phyloP scores from a whole-genome alignment of 306 rosid species.

The Trifolium pratense region DNA sequence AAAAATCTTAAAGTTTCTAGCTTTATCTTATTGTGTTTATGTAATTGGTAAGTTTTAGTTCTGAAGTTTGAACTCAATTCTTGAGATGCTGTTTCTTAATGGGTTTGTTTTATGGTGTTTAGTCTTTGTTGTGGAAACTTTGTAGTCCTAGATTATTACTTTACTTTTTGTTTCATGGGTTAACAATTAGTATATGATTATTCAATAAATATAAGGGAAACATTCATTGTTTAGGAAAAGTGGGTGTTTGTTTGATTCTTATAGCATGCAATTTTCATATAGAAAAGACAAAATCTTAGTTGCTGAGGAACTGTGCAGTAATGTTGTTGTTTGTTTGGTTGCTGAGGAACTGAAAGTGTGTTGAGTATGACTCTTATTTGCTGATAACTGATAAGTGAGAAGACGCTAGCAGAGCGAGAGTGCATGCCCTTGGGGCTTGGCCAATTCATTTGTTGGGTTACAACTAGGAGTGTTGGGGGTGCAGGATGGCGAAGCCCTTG shows the following conservation, averaged over 20 bases:
- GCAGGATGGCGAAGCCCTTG: not conserved
- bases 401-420: not conserved
- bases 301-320: conserved; percentile 31
- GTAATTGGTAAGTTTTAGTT: conserved; percentile 30
- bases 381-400: too few relatives aligned
- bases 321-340: too few relatives aligned
- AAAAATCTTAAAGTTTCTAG: conserved; percentile 31
- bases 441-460: not conserved
- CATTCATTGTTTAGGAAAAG: not conserved
- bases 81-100: conserved; percentile 20
- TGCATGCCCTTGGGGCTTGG: not conserved
- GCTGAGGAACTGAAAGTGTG: conserved; percentile 22
- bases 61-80: conserved; percentile 23
- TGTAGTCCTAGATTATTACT: conserved; percentile 30
- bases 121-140: conserved; percentile 6
- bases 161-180: conserved; percentile 17
- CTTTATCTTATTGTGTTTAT: conserved; percentile 43
- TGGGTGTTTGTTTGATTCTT: conserved; percentile 31
- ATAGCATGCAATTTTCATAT: not conserved
- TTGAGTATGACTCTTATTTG: too few relatives aligned
- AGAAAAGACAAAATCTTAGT: not conserved
- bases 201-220: not conserved
- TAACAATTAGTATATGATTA: conserved; percentile 4
- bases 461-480: not conserved
- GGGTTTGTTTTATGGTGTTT: conserved; percentile 30